phyloP scores from a whole-genome alignment of 2,329 filamentous ascomycete species.

The Trichoderma aggressivum region DNA sequence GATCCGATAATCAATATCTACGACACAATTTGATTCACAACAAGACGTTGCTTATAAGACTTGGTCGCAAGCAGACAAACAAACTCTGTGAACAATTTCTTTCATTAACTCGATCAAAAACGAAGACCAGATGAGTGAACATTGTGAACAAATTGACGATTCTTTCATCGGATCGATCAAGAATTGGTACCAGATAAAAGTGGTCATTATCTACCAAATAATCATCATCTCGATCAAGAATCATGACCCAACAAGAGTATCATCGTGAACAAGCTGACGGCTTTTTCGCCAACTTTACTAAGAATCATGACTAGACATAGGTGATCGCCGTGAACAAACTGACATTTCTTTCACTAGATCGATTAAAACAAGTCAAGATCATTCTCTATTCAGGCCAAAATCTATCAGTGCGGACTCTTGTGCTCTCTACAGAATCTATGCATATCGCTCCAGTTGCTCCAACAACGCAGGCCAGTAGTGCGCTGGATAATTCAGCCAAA shows the following conservation, averaged over 20 bases:
- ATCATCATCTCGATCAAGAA: not conserved
- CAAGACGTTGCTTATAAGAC: not conserved
- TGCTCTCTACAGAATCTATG: not conserved
- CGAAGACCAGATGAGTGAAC: too few relatives aligned
- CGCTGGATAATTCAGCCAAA: not conserved
- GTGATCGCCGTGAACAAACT: too few relatives aligned
- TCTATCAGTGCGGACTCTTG: not conserved
- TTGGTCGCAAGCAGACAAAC: not conserved
- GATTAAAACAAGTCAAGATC: not conserved
- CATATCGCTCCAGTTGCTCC: not conserved
- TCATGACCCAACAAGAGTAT: too few relatives aligned
- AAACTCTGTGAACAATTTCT: not conserved
- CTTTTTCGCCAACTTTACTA: too few relatives aligned
- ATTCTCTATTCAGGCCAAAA: not conserved
- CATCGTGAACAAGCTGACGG: too few relatives aligned
- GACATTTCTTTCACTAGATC: too few relatives aligned
- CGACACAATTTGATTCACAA: not conserved
- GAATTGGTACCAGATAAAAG: too few relatives aligned
- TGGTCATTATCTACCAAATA: too few relatives aligned
- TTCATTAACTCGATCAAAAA: too few relatives aligned
- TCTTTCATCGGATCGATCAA: too few relatives aligned
- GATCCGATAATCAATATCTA: not conserved
- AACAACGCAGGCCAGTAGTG: not conserved
- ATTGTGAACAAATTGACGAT: too few relatives aligned
- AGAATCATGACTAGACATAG: too few relatives aligned